Percentiles rank a stretch among this genome's conserved stretches.
Conservation (phyloP, 2,329 filamentous ascomycete species). For the Fusarium fujikuroi region DNA sequence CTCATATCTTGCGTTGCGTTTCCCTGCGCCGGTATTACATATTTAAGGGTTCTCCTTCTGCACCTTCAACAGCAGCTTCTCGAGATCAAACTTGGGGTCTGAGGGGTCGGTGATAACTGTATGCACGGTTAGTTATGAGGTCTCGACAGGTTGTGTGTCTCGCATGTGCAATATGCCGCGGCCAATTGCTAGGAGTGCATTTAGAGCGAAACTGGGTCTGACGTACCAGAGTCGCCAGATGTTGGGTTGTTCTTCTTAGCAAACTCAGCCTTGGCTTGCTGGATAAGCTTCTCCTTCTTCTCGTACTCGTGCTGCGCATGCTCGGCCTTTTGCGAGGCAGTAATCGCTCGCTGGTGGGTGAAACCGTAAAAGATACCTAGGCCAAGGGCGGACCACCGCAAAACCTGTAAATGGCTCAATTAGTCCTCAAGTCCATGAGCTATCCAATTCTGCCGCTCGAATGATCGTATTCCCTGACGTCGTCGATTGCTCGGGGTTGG, state of each 20-base stretch:
- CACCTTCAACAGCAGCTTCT: slow-evolving; percentile 79
- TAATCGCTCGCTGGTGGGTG: slow-evolving; percentile 89
- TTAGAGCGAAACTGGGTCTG: slow-evolving; percentile 6
- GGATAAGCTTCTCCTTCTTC: slow-evolving; percentile 91
- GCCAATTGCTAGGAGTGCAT: slow-evolving; percentile 20
- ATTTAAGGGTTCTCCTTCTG: slow-evolving; percentile 62
- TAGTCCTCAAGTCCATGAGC: slow-evolving; percentile 37
- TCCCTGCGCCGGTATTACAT: slow-evolving; percentile 26
- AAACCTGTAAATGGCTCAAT: slow-evolving; percentile 71
- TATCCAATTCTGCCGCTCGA: slow-evolving; percentile 28
- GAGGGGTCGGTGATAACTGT: slow-evolving; percentile 69
- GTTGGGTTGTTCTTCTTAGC: slow-evolving; percentile 75
- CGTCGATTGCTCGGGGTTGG: slow-evolving; percentile 30
- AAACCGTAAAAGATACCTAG: slow-evolving; percentile 95
- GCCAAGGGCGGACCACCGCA: slow-evolving; percentile 95
- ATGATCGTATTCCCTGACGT: slow-evolving; percentile 23
- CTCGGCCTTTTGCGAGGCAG: slow-evolving; percentile 73
- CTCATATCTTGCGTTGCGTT: slow-evolving; percentile 35
- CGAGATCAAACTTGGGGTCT: slow-evolving; percentile 92
- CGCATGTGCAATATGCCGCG: slow-evolving; percentile 14
- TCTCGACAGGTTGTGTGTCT: neutral
- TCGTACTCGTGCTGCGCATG: slow-evolving; percentile 85
- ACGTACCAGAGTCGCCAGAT: slow-evolving; percentile 49
- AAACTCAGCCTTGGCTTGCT: slow-evolving; percentile 92
- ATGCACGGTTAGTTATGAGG: slow-evolving; percentile 36